These are phyloP conservation scores for Vanrija sp. DNA, from an alignment of 1,284 basidiomycete species.

Conservation along the genomic window DNA sequence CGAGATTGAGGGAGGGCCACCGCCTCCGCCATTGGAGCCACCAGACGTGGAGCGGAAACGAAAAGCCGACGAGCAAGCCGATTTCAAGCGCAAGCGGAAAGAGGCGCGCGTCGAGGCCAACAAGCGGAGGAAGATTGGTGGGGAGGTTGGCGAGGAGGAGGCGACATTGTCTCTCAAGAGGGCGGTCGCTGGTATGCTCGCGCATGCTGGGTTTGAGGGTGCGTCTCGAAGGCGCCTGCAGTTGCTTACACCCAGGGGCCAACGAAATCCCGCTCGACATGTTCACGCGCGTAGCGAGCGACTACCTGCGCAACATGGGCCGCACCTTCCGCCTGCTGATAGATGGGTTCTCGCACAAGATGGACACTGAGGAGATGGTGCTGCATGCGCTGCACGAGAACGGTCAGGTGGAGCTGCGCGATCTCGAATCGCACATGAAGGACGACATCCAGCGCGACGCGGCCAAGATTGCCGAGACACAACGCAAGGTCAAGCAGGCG, in stretches of 20 bases:
- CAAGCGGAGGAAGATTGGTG: constrained; percentile 28
- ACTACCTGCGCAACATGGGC: constrained; percentile 82
- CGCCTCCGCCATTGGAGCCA: constrained; percentile 23
- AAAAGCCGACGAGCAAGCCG: constrained; percentile 17
- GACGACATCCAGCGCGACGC: constrained; percentile 86
- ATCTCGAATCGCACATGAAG: constrained; percentile 79
- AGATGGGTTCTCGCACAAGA: constrained; percentile 72
- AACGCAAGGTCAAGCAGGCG: constrained; percentile 76
- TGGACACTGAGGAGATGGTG: constrained; percentile 77
- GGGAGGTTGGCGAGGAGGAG: constrained; percentile 41
- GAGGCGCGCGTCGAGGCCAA: constrained; percentile 21
- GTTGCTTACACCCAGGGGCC: constrained; percentile 39
- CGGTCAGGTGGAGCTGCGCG: constrained; percentile 67
- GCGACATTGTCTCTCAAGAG: constrained; percentile 37
- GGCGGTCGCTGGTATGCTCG: constrained; percentile 62
- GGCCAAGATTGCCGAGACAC: constrained; percentile 67
- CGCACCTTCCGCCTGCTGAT: constrained; percentile 73
- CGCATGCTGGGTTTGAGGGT: constrained; percentile 89
- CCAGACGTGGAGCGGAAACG: constrained; percentile 19
- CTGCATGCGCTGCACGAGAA: constrained; percentile 84
- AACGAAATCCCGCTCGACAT: constrained; percentile 68
- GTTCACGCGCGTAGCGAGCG: constrained; percentile 70
- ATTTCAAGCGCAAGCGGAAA: constrained; percentile 14
- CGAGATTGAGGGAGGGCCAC: constrained; percentile 35
- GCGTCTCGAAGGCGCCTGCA: constrained; percentile 6